These are phyloP conservation scores for Paecilomyces sp. DNA, from an alignment of 2,329 filamentous ascomycete genomes.

Conservation along the genomic window DNA sequence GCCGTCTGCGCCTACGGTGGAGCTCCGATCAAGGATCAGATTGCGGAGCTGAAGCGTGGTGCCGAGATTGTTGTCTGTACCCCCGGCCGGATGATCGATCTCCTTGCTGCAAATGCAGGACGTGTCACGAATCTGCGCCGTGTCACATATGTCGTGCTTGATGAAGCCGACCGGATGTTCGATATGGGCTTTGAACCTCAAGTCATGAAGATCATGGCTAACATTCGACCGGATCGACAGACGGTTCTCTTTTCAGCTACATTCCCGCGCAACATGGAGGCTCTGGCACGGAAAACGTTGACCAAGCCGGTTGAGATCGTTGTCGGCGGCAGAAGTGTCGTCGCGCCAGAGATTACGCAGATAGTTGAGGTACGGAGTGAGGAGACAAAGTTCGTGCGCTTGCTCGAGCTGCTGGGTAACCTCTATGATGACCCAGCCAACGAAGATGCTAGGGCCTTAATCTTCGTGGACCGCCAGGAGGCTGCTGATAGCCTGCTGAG, in stretches of 20 bases:
- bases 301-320: constrained; percentile 82
- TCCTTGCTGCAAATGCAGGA: constrained; percentile 88
- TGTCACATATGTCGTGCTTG: constrained; percentile 89
- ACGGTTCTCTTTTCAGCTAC: constrained; percentile 95
- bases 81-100: constrained; percentile 89
- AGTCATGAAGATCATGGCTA: constrained; percentile 91
- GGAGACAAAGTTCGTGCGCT: constrained; percentile 71
- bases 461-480: constrained; percentile 90
- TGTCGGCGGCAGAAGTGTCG: constrained; percentile 73
- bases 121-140: constrained; percentile 83
- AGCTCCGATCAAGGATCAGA: constrained; percentile 93
- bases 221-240: constrained; percentile 85
- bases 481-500: constrained; percentile 74
- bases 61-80: constrained; percentile 94
- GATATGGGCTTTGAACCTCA: constrained; percentile 99
- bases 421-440: constrained; percentile 66
- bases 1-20: constrained; percentile 92
- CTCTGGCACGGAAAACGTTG: constrained; percentile 80
- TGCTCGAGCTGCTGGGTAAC: constrained; percentile 80
- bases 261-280: constrained; percentile 89
- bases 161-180: constrained; percentile 98
- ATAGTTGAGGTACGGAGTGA: constrained; percentile 83
- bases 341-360: constrained; percentile 72
- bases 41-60: constrained; percentile 89
- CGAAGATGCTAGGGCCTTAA: constrained; percentile 80